These are phyloP conservation scores for Mortierella sp. DNA, from an alignment of 371 early-diverging fungal species.

Conservation along the genomic window DNA sequence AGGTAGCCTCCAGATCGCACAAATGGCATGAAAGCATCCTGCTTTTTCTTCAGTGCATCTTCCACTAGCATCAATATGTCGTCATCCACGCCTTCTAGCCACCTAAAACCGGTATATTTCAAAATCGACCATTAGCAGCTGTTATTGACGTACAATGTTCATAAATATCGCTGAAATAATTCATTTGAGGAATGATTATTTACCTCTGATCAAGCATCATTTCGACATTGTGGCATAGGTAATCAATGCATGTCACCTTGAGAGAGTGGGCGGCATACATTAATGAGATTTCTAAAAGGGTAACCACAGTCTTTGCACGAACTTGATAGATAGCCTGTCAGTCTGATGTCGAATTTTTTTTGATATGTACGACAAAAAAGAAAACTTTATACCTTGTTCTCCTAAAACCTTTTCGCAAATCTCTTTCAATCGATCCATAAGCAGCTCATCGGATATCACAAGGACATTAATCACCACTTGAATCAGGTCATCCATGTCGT, in stretches of 20 bases:
- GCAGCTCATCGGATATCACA: slow-evolving; percentile 73
- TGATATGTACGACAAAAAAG: neutral
- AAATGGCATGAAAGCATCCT: slow-evolving; percentile 52
- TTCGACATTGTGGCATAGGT: slow-evolving; percentile 73
- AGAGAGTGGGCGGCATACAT: slow-evolving; percentile 64
- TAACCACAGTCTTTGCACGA: slow-evolving; percentile 64
- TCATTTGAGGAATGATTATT: neutral
- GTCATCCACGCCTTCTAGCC: slow-evolving; percentile 49
- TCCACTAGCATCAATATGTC: slow-evolving; percentile 57
- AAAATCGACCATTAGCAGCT: no score
- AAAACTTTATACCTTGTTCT: slow-evolving; percentile 46
- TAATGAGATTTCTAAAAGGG: slow-evolving; percentile 69
- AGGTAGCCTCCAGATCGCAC: slow-evolving; percentile 55
- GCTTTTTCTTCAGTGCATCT: slow-evolving; percentile 47
- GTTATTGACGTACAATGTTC: no score
- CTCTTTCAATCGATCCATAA: slow-evolving; percentile 69
- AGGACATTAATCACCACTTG: slow-evolving; percentile 67
- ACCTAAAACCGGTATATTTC: slow-evolving; percentile 25
- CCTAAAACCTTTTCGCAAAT: slow-evolving; percentile 65
- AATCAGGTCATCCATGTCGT: slow-evolving; percentile 63
- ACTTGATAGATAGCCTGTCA: slow-evolving; percentile 33
- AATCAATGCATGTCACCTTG: slow-evolving; percentile 68
- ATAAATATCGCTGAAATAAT: neutral
- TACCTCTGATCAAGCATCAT: slow-evolving; percentile 67
- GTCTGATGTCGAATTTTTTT: neutral